Evolutionary conservation across 2,329 filamentous ascomycete genomes (phyloP), one percentile per base, ranked within the genome.

Genomic region (Dendrostoma leiphaemia): DNA sequence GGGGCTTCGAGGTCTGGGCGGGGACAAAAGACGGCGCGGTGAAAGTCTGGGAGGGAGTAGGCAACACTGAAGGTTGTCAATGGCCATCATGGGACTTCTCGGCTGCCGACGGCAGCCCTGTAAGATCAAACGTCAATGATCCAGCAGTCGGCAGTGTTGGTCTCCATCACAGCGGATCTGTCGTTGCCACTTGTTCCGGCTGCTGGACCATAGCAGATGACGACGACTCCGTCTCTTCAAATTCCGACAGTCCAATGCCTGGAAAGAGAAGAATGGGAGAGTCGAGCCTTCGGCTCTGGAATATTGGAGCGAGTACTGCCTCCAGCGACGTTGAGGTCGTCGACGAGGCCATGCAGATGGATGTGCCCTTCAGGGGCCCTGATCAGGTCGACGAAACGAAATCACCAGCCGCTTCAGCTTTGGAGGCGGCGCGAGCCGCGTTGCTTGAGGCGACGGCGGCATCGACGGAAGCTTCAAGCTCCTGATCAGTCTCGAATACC

Each of bases 1-100:
- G 70, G 1, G 75, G 76, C 2, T 84, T 83, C 58, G 84, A 87
- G 64, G 74, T 86, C 43, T 87, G 84, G 84, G 80, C 80, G 6
- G 84, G 84, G 2, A 76, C 78, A 1, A 71, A 74, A 40, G 71
- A 77, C 57, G 83, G 84, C 1, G 63, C 68, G 3, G 78, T 84
- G n/a, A 72, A 73, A 41, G 76, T 85, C 6, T 87, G 82, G 79
- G 80, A 86, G 40, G 73, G 73, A 10, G 77, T 84, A 0, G 82
- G 83, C 24, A 68, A 65, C 35, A 60, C 58, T 3, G 74, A 71
- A 41, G 82, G 81, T 15, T 68, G 71, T 6, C 63, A 73, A 21
- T 63, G 70, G 24, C 72, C 75, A 3, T 67, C 72, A 0, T 83
- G 80, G 79, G 63, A 65, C n/a, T 84, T 79, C 76, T 61, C 69